Evolutionary conservation across 306 rosid species (phyloP).

Genomic region (Fragaria iinumae): DNA sequence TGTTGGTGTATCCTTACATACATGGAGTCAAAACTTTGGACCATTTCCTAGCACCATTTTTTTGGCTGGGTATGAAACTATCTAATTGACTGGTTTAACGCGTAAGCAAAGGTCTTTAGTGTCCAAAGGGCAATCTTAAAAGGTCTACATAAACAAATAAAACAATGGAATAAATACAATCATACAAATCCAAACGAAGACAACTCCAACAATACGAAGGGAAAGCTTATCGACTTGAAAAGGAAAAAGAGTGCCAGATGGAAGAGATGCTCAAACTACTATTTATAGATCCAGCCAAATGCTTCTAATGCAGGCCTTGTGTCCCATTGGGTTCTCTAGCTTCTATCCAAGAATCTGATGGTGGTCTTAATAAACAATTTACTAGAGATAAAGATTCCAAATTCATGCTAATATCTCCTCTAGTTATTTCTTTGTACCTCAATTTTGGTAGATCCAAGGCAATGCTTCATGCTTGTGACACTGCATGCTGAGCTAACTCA

Average conservation of each 20-base stretch:
- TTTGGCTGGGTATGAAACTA: not conserved
- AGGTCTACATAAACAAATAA: not conserved
- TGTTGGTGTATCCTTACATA: too few relatives aligned
- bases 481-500: not conserved
- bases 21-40: too few relatives aligned
- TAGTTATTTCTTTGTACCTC: not conserved
- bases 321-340: not conserved
- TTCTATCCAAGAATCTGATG: not conserved
- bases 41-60: too few relatives aligned
- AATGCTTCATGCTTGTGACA: constrained; percentile 6
- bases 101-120: not conserved
- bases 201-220: not conserved
- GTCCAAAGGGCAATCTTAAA: not conserved
- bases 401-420: not conserved
- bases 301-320: constrained; percentile 2
- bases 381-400: not conserved
- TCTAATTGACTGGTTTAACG: not conserved
- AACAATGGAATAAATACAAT: not conserved
- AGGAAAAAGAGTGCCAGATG: not conserved
- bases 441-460: not conserved
- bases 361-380: not conserved
- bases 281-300: not conserved
- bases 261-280: not conserved
- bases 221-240: not conserved
- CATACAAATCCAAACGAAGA: not conserved